phyloP scores from a whole-genome alignment of 2,329 filamentous ascomycete genomes.

The Fusarium setosum region DNA sequence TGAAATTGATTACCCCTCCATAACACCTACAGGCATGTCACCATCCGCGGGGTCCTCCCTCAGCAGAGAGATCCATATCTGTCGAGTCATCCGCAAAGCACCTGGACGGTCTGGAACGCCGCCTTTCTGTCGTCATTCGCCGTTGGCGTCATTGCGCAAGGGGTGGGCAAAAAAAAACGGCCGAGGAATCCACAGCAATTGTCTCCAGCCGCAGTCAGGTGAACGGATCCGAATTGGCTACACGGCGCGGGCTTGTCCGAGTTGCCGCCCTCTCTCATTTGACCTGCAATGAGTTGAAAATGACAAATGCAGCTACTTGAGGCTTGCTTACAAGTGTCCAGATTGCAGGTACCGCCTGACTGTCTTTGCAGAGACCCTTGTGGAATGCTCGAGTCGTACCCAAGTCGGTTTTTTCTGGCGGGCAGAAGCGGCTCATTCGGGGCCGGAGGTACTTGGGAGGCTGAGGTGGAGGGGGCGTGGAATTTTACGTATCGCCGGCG shows the following conservation, averaged over 20 bases:
- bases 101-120: conserved; percentile 6
- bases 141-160: conserved; percentile 11
- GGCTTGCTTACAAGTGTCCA: too few relatives aligned
- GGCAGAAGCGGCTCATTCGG: conserved; percentile 35
- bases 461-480: conserved; percentile 29
- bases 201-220: conserved; percentile 4
- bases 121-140: conserved; percentile 17
- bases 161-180: conserved; percentile 7
- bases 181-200: conserved; percentile 6
- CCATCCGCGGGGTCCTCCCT: conserved; percentile 1
- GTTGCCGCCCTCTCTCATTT: not conserved
- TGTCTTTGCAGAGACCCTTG: conserved; percentile 8
- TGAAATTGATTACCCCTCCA: conserved; percentile 4
- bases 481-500: not conserved
- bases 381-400: conserved; percentile 13
- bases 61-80: too few relatives aligned
- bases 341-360: too few relatives aligned
- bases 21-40: not conserved
- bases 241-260: conserved; percentile 11
- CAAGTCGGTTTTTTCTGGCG: conserved; percentile 22
- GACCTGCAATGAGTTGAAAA: too few relatives aligned
- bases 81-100: too few relatives aligned
- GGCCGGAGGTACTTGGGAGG: not conserved
- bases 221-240: conserved; percentile 4
- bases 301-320: too few relatives aligned